These are phyloP conservation scores for Tricholoma terreum DNA, from an alignment of 768 basidiomycete species.

Conservation along the genomic window DNA sequence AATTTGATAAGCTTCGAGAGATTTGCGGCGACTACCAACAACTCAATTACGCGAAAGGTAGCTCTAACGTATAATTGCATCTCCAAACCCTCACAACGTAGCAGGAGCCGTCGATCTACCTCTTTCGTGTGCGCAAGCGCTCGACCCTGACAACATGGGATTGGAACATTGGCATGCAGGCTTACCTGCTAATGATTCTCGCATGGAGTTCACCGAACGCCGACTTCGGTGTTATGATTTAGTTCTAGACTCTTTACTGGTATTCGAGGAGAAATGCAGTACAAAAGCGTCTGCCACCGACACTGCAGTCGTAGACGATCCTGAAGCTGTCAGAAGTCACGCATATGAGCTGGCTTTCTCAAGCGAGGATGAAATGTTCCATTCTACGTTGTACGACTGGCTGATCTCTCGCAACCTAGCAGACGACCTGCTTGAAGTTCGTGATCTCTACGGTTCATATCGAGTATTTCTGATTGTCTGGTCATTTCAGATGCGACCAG, in stretches of 20 bases:
- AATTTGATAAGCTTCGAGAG: constrained; percentile 81
- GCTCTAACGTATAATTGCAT: background rate
- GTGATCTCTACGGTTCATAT: constrained; percentile 17
- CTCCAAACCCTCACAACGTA: background rate
- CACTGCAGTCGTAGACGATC: constrained; percentile 40
- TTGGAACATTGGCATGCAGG: constrained; percentile 76
- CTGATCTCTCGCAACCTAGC: constrained; percentile 73
- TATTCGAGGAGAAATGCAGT: constrained; percentile 67
- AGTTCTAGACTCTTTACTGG: constrained; percentile 75
- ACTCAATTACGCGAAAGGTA: constrained; percentile 80
- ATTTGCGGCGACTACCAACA: constrained; percentile 88
- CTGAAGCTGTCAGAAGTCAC: constrained; percentile 72
- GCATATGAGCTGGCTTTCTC: constrained; percentile 86
- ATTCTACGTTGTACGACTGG: constrained; percentile 95
- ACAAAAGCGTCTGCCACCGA: constrained; percentile 18
- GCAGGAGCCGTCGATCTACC: constrained; percentile 84
- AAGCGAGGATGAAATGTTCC: constrained; percentile 89
- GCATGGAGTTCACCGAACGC: constrained; percentile 53
- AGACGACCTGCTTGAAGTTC: constrained; percentile 87
- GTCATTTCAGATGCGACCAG: constrained; percentile 68
- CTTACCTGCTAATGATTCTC: constrained; percentile 52
- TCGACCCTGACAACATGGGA: constrained; percentile 74
- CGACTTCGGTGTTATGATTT: constrained; percentile 79
- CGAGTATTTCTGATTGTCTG: constrained; percentile 7
- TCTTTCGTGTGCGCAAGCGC: constrained; percentile 73